A percentile compares a stretch with the other conserved stretches of the same genome.
Conservation (phyloP, 192 early-diverging fungal genomes). For the Coemansia erecta region DNA sequence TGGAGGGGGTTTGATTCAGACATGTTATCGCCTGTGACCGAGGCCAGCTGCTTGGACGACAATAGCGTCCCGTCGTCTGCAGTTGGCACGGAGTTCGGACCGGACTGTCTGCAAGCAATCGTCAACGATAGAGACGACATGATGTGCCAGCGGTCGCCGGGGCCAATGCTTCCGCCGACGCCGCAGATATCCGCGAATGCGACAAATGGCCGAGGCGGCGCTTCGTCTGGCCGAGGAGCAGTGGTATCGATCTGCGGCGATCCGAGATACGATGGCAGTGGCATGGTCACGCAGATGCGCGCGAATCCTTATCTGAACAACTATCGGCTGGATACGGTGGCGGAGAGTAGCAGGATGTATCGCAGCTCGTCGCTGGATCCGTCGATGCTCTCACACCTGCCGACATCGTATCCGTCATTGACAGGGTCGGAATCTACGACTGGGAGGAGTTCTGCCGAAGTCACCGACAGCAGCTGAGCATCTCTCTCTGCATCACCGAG, state of each 20-base stretch:
- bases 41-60: conserved; percentile 24
- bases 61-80: conserved; percentile 12
- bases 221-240: neutral
- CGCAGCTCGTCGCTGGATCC: conserved; percentile 49
- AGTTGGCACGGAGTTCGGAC: neutral
- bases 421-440: neutral
- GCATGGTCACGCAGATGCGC: neutral
- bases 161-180: neutral
- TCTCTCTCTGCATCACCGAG: too few relatives aligned
- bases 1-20: conserved; percentile 24
- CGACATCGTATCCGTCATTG: conserved; percentile 34
- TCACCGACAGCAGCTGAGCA: neutral
- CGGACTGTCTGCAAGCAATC: neutral
- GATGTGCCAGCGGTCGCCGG: neutral
- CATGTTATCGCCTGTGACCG: conserved; percentile 34
- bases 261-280: neutral
- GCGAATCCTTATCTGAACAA: conserved; percentile 11
- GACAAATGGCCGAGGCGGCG: neutral
- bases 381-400: conserved; percentile 34
- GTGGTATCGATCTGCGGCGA: neutral
- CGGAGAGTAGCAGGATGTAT: conserved; percentile 2
- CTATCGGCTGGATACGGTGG: conserved; percentile 28
- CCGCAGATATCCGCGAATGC: too few relatives aligned
- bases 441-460: neutral
- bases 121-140: neutral